phyloP scores from a whole-genome alignment of 2,329 filamentous ascomycete genomes.

The Fusarium tuaranense region DNA sequence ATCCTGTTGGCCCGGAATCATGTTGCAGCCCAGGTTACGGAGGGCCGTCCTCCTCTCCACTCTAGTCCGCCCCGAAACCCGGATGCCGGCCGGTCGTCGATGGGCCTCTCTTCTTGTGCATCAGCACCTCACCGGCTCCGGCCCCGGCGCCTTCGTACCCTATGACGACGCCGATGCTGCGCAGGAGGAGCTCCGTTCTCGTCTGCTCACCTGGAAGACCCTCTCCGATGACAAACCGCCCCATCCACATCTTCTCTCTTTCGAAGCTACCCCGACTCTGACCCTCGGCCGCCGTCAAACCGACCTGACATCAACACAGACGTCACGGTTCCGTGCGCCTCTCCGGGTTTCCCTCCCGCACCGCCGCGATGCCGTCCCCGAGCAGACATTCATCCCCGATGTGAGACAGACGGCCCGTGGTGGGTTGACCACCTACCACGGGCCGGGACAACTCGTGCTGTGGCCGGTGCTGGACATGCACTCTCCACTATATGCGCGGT shows the following conservation, averaged over 20 bases:
- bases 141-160: slow-evolving; percentile 37
- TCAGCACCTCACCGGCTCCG: slow-evolving; percentile 44
- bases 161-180: slow-evolving; percentile 48
- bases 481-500: slow-evolving; percentile 62
- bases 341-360: slow-evolving; percentile 48
- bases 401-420: slow-evolving; percentile 82
- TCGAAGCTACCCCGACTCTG: slow-evolving; percentile 85
- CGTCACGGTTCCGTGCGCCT: slow-evolving; percentile 56
- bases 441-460: slow-evolving; percentile 91
- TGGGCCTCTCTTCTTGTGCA: slow-evolving; percentile 45
- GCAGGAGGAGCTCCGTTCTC: slow-evolving; percentile 50
- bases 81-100: slow-evolving; percentile 11
- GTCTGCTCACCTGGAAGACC: slow-evolving; percentile 52
- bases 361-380: slow-evolving; percentile 45
- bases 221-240: slow-evolving; percentile 55
- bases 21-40: slow-evolving; percentile 23
- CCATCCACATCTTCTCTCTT: slow-evolving; percentile 80
- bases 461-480: slow-evolving; percentile 91
- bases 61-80: slow-evolving; percentile 20
- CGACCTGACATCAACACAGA: slow-evolving; percentile 59
- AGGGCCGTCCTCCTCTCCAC: slow-evolving; percentile 27
- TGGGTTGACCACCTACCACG: slow-evolving; percentile 94
- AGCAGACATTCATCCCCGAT: slow-evolving; percentile 60
- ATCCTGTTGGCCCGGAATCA: background rate
- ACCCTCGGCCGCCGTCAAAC: slow-evolving; percentile 88